phyloP scores from a whole-genome alignment of 495 filamentous ascomycete genomes.

The Podospora fimiseda region DNA sequence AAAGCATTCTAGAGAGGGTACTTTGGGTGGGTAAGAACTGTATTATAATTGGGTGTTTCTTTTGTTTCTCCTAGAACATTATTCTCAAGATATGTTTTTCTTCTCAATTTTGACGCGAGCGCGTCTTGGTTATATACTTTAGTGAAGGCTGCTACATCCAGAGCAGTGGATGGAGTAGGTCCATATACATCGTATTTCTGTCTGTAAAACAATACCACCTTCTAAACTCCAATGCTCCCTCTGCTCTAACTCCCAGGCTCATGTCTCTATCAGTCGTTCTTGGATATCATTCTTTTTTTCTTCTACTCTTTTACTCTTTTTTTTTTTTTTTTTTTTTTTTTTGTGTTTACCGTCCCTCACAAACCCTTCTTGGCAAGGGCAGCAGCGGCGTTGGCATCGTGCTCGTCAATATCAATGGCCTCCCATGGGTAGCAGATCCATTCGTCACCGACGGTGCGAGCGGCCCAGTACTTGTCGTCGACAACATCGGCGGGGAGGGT shows the following conservation, averaged over 20 bases:
- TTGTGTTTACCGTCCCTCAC: slow-evolving; percentile 1
- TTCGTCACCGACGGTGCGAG: slow-evolving; percentile 79
- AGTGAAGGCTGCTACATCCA: too few relatives aligned
- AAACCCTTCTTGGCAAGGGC: slow-evolving; percentile 24
- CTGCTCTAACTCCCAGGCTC: too few relatives aligned
- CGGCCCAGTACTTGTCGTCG: slow-evolving; percentile 73
- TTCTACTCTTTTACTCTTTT: not conserved
- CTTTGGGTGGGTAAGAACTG: slow-evolving; percentile 27
- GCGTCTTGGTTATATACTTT: too few relatives aligned
- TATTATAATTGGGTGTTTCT: not conserved
- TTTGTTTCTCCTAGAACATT: too few relatives aligned
- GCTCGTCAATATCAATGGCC: slow-evolving; percentile 90
- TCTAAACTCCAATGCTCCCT: too few relatives aligned
- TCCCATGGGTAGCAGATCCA: slow-evolving; percentile 99
- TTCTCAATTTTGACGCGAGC: too few relatives aligned
- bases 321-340: not conserved
- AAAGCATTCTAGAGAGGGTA: slow-evolving; percentile 50
- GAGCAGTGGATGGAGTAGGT: too few relatives aligned
- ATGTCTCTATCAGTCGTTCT: not conserved
- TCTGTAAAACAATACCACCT: too few relatives aligned
- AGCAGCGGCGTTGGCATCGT: slow-evolving; percentile 64
- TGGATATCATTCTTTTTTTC: not conserved
- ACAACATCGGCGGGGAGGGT: slow-evolving; percentile 74
- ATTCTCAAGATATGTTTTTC: not conserved
- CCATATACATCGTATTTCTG: too few relatives aligned